Base-by-base conservation (phyloP, 139 green algal species). In the Coelastrella sp. region DNA sequence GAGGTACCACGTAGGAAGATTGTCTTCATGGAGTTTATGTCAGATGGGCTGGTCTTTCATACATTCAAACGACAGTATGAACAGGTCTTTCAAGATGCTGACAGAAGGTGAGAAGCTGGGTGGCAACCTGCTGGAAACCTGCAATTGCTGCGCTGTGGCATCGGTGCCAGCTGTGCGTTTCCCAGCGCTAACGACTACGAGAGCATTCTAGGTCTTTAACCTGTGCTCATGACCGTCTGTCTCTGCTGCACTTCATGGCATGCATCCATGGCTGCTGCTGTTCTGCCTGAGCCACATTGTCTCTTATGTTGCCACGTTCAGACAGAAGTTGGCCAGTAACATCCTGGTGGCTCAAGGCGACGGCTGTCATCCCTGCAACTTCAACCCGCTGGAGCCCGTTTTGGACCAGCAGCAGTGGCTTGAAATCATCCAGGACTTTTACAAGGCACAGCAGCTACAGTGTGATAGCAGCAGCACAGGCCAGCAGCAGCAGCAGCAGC, bases 341-440 rank as follows among this genome's bases (percentile, higher is more conserved):
- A 84, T 84, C 14, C 56, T 84, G 7, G 78, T 86, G 22, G 81
- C 59, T 15, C 59, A 27, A 22, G 81, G 58, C 8, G 81, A 86
- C 35, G 10, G n/a, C 59, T 86, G 81, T 27, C 81, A 86, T 59
- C 81, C 81, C 22, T 75, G 59, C 59, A 86, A 86, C 59, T 61
- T 35, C 59, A 86, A 59, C 81, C 59, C 81, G 6, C 59, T 86
- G 0, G 60, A 49, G 59, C 81, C 78, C 27, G 24, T 35, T 22
- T 20, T 25, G 59, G 22, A 8, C 7, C 59, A 75, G 7, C 19
- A 86, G 22, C 22, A 49, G 24, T 58, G 9, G 22, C 59, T 75
- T 20, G 20, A 27, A 22, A n/a, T 22, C 25, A 25, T 11, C 17
- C 49, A 84, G 6, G 7, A 60, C 0, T 27, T 70, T 35, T 24